Percentiles rank a stretch among this genome's conserved stretches.
phyloP scores from a whole-genome alignment of 192 early-diverging fungal genomes.

The Hyaloraphidium curvatum region DNA sequence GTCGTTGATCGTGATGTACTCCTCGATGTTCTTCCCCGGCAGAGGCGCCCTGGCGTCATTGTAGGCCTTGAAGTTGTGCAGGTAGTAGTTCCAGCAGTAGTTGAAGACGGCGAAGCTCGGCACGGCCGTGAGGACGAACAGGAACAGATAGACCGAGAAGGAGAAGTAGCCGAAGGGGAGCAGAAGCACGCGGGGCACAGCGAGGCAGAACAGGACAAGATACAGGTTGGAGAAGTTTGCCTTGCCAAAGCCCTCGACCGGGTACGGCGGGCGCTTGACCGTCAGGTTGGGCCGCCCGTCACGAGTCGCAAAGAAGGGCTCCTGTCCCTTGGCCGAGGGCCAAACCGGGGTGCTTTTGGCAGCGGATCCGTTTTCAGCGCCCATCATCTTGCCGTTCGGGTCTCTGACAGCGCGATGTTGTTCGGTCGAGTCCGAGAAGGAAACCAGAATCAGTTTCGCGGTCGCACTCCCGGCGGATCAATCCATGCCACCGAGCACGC shows the following conservation, averaged over 20 bases:
- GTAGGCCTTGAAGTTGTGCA: conserved; percentile 41
- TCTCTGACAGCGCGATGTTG: too few relatives aligned
- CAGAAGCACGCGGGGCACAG: conserved; percentile 43
- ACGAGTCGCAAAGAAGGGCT: background rate
- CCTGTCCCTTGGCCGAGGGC: too few relatives aligned
- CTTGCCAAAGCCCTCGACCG: conserved; percentile 71
- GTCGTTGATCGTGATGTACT: conserved; percentile 81
- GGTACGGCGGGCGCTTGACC: conserved; percentile 19
- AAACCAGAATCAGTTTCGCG: too few relatives aligned
- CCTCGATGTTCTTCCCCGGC: conserved; percentile 61
- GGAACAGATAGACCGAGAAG: conserved; percentile 26
- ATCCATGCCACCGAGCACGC: too few relatives aligned
- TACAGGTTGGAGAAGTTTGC: conserved; percentile 57
- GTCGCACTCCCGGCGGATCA: too few relatives aligned
- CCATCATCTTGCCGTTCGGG: too few relatives aligned
- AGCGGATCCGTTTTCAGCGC: too few relatives aligned
- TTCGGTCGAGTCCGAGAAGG: too few relatives aligned
- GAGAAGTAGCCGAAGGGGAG: conserved; percentile 42
- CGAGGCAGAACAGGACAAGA: conserved; percentile 36
- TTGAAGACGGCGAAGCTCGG: conserved; percentile 58
- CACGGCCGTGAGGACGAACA: conserved; percentile 40
- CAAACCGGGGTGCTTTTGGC: too few relatives aligned
- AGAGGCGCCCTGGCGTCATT: conserved; percentile 46
- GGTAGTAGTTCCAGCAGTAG: conserved; percentile 13
- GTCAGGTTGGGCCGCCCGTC: background rate